Percentiles rank a stretch among this genome's conserved stretches.
These are phyloP conservation scores for Golovinomyces cichoracearum DNA, from an alignment of 2,329 filamentous ascomycete genomes.

Conservation along the genomic window DNA sequence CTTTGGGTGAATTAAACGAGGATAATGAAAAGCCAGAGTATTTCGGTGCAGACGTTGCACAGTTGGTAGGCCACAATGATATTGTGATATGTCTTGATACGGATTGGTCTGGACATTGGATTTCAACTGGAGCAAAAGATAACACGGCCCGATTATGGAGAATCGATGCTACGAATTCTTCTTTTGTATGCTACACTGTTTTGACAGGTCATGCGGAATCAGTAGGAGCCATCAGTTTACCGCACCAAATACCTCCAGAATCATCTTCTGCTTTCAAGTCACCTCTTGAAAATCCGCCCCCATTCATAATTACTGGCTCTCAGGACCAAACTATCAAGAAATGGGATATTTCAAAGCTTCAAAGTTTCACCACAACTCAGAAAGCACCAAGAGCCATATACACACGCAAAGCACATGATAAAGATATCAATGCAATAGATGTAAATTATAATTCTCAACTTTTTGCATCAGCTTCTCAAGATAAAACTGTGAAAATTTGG, in stretches of 20 bases:
- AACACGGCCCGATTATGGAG: conserved; percentile 83
- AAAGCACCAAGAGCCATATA: conserved; percentile 42
- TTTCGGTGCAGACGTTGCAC: conserved; percentile 70
- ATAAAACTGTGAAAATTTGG: conserved; percentile 94
- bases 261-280: conserved; percentile 45
- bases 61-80: conserved; percentile 75
- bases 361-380: conserved; percentile 20
- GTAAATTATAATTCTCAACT: conserved; percentile 47
- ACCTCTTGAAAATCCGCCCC: conserved; percentile 54
- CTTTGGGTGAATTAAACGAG: conserved; percentile 23
- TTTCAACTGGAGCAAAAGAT: conserved; percentile 88
- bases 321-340: conserved; percentile 89
- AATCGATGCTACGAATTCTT: conserved; percentile 47
- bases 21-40: conserved; percentile 23
- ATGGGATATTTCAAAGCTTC: conserved; percentile 50
- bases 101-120: conserved; percentile 93
- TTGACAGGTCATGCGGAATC: conserved; percentile 90
- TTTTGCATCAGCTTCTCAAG: conserved; percentile 89
- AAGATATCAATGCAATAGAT: conserved; percentile 91
- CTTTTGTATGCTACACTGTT: conserved; percentile 53
- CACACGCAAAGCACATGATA: conserved; percentile 89
- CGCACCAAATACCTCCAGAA: conserved; percentile 38
- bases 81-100: conserved; percentile 87
- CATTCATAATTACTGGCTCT: conserved; percentile 72
- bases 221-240: conserved; percentile 65